These are phyloP conservation scores for Breviolum minutum DNA, from an alignment of 73 alveolate genomes.

Conservation along the genomic window DNA sequence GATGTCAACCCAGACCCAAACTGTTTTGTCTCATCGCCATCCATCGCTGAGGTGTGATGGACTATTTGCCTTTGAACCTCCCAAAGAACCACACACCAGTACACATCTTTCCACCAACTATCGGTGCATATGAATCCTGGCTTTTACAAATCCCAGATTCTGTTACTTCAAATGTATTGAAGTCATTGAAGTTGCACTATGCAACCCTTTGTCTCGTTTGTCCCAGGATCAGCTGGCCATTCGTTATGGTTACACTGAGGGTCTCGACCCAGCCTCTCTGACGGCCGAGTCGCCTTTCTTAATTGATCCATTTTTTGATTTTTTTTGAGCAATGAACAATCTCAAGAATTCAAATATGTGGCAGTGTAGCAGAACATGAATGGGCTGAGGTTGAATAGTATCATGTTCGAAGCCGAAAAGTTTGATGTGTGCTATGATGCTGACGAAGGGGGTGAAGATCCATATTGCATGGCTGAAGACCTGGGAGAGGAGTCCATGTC, in stretches of 20 bases:
- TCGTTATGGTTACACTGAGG: conserved; percentile 72
- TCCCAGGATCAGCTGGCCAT: conserved; percentile 73
- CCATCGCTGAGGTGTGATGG: conserved; percentile 55
- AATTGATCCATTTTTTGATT: neutral
- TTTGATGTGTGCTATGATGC: conserved; percentile 57
- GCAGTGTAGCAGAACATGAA: neutral
- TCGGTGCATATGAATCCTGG: conserved; percentile 75
- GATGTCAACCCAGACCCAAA: no score
- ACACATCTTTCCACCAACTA: conserved; percentile 76
- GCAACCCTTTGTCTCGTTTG: neutral
- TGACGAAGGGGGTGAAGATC: conserved; percentile 64
- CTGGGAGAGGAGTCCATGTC: conserved; percentile 59
- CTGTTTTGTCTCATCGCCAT: no score
- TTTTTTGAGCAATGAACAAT: neutral
- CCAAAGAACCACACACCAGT: conserved; percentile 43
- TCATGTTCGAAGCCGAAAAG: conserved; percentile 11
- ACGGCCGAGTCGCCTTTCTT: neutral
- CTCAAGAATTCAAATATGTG: no score
- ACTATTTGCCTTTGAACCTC: conserved; percentile 69
- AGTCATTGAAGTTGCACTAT: no score
- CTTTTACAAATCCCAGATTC: neutral
- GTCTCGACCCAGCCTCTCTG: neutral
- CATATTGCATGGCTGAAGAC: conserved; percentile 87
- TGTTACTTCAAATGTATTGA: neutral
- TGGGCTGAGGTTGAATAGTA: neutral